Base-by-base conservation (phyloP, 768 basidiomycete species). In the Pleurotus tuber-regium region DNA sequence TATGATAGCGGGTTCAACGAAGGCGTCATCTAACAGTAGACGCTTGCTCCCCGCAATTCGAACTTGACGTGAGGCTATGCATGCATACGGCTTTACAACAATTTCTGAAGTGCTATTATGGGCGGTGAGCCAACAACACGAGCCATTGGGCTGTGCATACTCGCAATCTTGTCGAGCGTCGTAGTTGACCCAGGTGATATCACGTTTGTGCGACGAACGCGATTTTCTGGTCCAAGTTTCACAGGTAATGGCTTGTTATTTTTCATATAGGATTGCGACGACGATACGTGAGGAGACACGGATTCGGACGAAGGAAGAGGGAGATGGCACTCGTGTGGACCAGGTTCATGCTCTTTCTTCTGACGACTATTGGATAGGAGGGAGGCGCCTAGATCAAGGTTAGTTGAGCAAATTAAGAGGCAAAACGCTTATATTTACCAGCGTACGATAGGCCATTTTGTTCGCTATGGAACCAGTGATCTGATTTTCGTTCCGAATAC, bases 401-500 rank as follows among this genome's bases (percentile, higher is more conserved):
- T 12, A 48, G 25, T 24, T 29, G 12, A 35, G 14, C 28, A 35
- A 44, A 48, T 14, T 12, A 3, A 21, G 12, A 19, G 25, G 30
- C 19, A 24, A 1, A 21, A 18, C 23, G 6, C 18, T 11, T 9
- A 21, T 30, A 61, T 70, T 54, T 58, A 81, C 82, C 77, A 40
- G 79, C 73, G 43, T 80, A 75, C 2, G 83, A 86, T 31, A 78
- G 65, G 7, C 83, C 80, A 40, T 80, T 77, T 35, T 66, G 69
- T 53, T 77, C 82, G 7, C 75, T 72, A 51, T 80, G 72, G 58
- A 86, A 84, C 86, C 86, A 87, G 51, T 86, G 84, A 23, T 76
- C 75, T 35, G 67, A 59, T 28, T 72, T 73, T 55, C 76, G 71
- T 54, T 87, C 82, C 1, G 86, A 87, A 58, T 75, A 85, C 59